Conservation (phyloP, 495 filamentous ascomycete genomes). For the Penicillium angulare region DNA sequence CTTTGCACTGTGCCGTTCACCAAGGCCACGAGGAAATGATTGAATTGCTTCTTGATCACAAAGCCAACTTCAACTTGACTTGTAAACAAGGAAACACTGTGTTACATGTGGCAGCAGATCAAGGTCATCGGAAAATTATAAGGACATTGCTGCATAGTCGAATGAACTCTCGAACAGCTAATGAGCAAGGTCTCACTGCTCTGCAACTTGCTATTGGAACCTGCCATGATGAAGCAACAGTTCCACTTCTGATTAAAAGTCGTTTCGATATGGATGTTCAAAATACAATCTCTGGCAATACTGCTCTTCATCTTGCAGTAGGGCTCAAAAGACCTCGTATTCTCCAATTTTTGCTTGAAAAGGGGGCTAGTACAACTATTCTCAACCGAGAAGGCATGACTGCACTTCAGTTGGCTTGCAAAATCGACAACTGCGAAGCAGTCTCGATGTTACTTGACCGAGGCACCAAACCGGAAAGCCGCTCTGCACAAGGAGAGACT, state of each 20-base stretch:
- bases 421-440: constrained; percentile 32
- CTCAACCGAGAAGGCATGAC: constrained; percentile 26
- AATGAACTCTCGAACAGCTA: constrained; percentile 18
- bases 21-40: constrained; percentile 40
- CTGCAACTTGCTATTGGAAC: constrained; percentile 34
- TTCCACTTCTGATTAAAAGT: constrained; percentile 28
- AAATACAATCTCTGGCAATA: constrained; percentile 29
- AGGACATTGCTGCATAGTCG: constrained; percentile 19
- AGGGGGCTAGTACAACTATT: constrained; percentile 23
- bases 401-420: constrained; percentile 31
- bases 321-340: constrained; percentile 26
- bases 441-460: constrained; percentile 28
- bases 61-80: constrained; percentile 24
- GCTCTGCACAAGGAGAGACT: constrained; percentile 25
- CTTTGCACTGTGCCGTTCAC: constrained; percentile 38
- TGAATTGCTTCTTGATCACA: constrained; percentile 31
- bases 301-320: constrained; percentile 34
- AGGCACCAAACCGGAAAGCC: too few relatives aligned
- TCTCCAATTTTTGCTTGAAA: constrained; percentile 29
- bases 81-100: constrained; percentile 24
- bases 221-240: constrained; percentile 25
- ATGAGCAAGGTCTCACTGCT: constrained; percentile 11
- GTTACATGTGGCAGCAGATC: constrained; percentile 27
- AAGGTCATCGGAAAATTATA: constrained; percentile 30
- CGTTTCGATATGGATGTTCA: constrained; percentile 24